Base-by-base conservation (phyloP, 768 basidiomycete genomes). In the Scleroderma bovista region DNA sequence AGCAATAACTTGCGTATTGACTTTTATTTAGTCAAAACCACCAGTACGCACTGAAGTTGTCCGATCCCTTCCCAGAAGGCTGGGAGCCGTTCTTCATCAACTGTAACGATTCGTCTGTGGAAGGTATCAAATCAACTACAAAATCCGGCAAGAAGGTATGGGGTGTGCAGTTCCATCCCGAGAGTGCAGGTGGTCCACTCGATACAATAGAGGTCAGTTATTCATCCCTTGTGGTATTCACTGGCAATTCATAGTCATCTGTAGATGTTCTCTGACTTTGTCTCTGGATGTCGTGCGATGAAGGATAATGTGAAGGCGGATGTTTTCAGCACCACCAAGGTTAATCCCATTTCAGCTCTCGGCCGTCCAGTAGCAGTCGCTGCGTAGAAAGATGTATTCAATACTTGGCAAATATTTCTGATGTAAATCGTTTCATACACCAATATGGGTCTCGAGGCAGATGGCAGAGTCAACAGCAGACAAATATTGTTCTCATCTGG, bases 41-140 rank as follows among this genome's bases (percentile, higher is more conserved):
- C 66, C 96, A 98, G 60, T 99, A 98, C 68, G 96, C 96, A n/a
- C 75, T 98, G 51, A 86, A 83, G 64, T 72, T 98, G 46, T 84
- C 86, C 53, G 95, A 98, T 62, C 88, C 93, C 3, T 96, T 97
- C 88, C 96, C 96, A 23, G 73, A 77, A 51, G 96, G 93, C 16
- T 99, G 93, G 93, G 93, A 95, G 59, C 95, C 95, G 0, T 98
- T 95, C 80, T 99, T 99, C 76, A 95, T 98, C 75, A 99, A 97
- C 72, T 96, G 93, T 72, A 98, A 97, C 62, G 95, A 98, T 71
- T 97, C 95, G 15, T 96, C 93, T 1, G 93, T 98, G 15, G 96
- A 98, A 66, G 96, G 96, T 34, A 96, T 98, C 77, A 97, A 93
- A 71, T 94, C 93, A 16, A 96, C 96, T 2, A 63, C 73, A 0